phyloP scores from a whole-genome alignment of 2,329 filamentous ascomycete species.

The Claviceps sp. region DNA sequence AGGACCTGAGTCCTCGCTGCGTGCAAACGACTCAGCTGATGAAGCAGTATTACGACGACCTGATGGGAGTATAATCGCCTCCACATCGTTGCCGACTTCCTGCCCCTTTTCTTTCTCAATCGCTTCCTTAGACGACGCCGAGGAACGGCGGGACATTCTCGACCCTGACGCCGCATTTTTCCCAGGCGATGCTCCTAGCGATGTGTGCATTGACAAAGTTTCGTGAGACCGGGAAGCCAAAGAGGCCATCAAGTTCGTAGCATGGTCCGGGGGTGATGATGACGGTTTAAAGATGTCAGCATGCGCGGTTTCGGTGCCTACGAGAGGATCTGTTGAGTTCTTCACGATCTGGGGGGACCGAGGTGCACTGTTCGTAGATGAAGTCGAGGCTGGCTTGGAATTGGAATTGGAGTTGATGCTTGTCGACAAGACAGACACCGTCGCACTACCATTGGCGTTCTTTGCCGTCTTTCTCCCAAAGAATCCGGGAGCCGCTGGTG shows the following conservation, averaged over 20 bases:
- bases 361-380: slow-evolving; percentile 18
- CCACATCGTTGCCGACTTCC: slow-evolving; percentile 18
- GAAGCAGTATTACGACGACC: slow-evolving; percentile 26
- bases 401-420: slow-evolving; percentile 30
- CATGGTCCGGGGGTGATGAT: slow-evolving; percentile 43
- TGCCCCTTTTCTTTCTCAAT: slow-evolving; percentile 26
- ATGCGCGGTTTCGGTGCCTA: slow-evolving; percentile 53
- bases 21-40: slow-evolving; percentile 19
- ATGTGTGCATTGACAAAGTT: slow-evolving; percentile 35
- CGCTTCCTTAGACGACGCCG: slow-evolving; percentile 33
- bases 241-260: slow-evolving; percentile 52
- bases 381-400: slow-evolving; percentile 10
- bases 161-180: slow-evolving; percentile 22
- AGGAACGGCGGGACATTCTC: slow-evolving; percentile 33
- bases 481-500: slow-evolving; percentile 26
- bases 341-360: slow-evolving; percentile 23
- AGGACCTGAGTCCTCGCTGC: slow-evolving; percentile 11
- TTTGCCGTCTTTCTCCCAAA: slow-evolving; percentile 37
- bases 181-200: slow-evolving; percentile 17
- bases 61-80: slow-evolving; percentile 14
- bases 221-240: slow-evolving; percentile 49
- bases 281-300: slow-evolving; percentile 50
- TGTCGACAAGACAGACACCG: slow-evolving; percentile 30
- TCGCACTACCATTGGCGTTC: slow-evolving; percentile 15
- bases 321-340: slow-evolving; percentile 47